Base-by-base conservation (phyloP, 371 early-diverging fungal species). In the Mortierella sp. region DNA sequence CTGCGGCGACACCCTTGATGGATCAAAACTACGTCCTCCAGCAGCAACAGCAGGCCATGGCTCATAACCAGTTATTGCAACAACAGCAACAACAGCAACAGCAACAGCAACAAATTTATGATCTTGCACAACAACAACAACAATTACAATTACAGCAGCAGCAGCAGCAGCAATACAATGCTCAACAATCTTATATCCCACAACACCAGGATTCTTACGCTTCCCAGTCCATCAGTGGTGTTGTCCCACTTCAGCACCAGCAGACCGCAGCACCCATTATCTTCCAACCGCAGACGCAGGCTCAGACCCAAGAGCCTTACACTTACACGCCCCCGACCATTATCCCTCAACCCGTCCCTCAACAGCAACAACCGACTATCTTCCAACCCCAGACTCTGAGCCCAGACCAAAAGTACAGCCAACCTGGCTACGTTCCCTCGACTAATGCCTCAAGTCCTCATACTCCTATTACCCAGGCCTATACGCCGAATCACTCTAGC, bases 281-380 rank as follows among this genome's bases (percentile, higher is more conserved):
- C 54, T 70, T 70, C 63, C 70, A 70, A 47, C 30, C 62, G 3
- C 63, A 57, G 21, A 19, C 43, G 2, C 47, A 46, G 6, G n/a
- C 32, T 4, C 44, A 55, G 23, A 14, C 24, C 19, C 61, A 65
- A 24, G 53, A 58, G 46, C 50, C 42, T 39, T 63, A 72, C 48
- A 56, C 15, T 30, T 63, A 72, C 43, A 41, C 41, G 1, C 72
- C 72, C 12, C 72, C 72, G 21, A 72, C 57, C 12, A n/a, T 61
- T 31, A 28, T 50, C 23, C 32, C 55, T 15, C 12, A 24, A n/a
- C 26, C 41, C n/a, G n/a, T 21, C 31, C 31, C 30, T 14, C 52
- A n/a, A n/a, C n/a, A n/a, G 9, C 63, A 51, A 24, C 42, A 55
- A 14, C 72, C 72, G 11, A 54, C 34, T 12, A 72, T 72, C 34